Conservation (phyloP, 1,139 yeast species). For the Casaregolazyma suthepensis region DNA sequence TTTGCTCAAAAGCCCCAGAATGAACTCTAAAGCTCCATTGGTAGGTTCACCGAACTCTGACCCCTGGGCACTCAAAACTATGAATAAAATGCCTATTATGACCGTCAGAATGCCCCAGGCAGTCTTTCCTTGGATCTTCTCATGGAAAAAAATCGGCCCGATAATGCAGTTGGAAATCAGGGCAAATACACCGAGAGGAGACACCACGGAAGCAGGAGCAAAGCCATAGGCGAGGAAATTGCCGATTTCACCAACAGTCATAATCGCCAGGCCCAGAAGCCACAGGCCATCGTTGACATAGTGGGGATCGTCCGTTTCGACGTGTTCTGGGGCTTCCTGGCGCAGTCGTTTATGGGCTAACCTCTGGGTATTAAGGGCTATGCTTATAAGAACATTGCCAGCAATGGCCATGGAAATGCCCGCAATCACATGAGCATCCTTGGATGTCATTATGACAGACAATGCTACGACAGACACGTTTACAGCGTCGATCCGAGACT, state of each 20-base stretch:
- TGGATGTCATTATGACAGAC: background rate
- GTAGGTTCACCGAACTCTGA: slow-evolving; percentile 10
- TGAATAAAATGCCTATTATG: slow-evolving; percentile 37
- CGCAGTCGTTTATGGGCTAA: slow-evolving; percentile 31
- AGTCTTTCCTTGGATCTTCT: slow-evolving; percentile 31
- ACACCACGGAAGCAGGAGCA: slow-evolving; percentile 42
- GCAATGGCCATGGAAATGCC: slow-evolving; percentile 33
- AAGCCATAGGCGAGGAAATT: slow-evolving; percentile 43
- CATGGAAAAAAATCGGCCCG: slow-evolving; percentile 42
- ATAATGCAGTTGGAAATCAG: slow-evolving; percentile 40
- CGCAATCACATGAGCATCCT: background rate
- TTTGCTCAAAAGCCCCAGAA: slow-evolving; percentile 27
- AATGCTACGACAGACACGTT: background rate
- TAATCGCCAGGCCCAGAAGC: slow-evolving; percentile 39
- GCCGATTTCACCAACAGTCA: slow-evolving; percentile 40
- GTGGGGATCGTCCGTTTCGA: slow-evolving; percentile 7
- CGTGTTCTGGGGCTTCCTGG: slow-evolving; percentile 6
- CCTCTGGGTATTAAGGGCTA: slow-evolving; percentile 37
- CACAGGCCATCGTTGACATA: slow-evolving; percentile 31
- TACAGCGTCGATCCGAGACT: background rate
- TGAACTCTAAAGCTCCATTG: slow-evolving; percentile 26
- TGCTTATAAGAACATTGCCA: slow-evolving; percentile 34
- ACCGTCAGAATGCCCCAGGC: slow-evolving; percentile 36
- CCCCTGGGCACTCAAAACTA: slow-evolving; percentile 31
- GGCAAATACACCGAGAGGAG: slow-evolving; percentile 44